Evolutionary conservation across 225 moss, liverwort and hornwort genomes (phyloP).

Genomic region (Pseudoscleropodium purum): DNA sequence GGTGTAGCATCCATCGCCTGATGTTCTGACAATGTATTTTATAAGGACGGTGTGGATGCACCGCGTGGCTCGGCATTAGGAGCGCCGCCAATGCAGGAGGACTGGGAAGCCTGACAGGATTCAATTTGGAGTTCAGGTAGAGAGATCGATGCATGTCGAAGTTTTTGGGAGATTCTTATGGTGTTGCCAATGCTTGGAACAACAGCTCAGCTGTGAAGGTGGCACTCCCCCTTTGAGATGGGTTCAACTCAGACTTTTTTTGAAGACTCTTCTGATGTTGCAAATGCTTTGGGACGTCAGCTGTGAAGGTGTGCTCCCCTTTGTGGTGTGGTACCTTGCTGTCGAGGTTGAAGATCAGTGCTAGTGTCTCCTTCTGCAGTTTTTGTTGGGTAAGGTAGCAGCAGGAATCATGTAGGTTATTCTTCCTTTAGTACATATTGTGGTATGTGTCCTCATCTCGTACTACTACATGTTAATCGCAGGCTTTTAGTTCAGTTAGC

Average conservation of each 20-base stretch:
- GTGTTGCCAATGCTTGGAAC: neutral
- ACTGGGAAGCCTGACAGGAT: neutral
- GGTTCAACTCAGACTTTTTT: neutral
- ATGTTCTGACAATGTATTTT: constrained; percentile 12
- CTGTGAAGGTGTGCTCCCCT: neutral
- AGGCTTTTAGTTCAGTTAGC: neutral
- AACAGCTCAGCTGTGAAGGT: neutral
- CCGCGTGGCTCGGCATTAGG: neutral
- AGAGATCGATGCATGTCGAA: neutral
- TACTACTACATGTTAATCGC: constrained; percentile 3
- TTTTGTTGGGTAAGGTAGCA: constrained; percentile 5
- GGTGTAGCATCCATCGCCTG: neutral
- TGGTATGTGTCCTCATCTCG: constrained; percentile 8
- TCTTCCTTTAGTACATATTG: constrained; percentile 10
- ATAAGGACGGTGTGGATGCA: neutral
- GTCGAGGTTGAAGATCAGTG: neutral
- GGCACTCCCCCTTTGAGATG: neutral
- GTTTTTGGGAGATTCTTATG: neutral
- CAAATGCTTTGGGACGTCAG: neutral
- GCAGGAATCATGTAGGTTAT: neutral
- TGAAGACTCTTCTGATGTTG: neutral
- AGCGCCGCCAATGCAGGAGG: neutral
- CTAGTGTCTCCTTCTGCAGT: neutral
- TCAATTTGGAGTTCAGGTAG: neutral
- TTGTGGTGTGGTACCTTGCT: neutral